A percentile compares a stretch with the other conserved stretches of the same genome.
phyloP scores from a whole-genome alignment of 1,284 basidiomycete species.

The Volvariella surrecta region DNA sequence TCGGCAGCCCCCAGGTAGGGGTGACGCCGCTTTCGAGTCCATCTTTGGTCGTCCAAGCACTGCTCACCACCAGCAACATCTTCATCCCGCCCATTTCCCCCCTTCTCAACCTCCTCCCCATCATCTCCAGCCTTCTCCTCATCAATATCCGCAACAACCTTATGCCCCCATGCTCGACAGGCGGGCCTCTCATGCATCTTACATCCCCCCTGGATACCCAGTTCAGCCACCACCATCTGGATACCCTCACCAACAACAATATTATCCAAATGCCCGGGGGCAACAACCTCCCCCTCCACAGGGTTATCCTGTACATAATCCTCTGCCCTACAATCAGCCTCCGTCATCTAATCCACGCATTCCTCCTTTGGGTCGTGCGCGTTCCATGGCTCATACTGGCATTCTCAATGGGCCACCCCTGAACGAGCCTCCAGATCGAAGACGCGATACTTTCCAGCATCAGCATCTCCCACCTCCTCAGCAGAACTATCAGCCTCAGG shows the following conservation, averaged over 20 bases:
- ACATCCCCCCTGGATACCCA: neutral
- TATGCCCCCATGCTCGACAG: conserved; percentile 6
- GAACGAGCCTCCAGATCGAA: conserved; percentile 47
- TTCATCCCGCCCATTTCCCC: conserved; percentile 16
- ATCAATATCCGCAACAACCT: conserved; percentile 18
- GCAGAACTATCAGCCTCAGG: conserved; percentile 72
- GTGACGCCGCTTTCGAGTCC: conserved; percentile 69
- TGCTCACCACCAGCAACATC: conserved; percentile 39
- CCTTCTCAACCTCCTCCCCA: conserved; percentile 18
- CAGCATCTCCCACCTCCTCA: conserved; percentile 56
- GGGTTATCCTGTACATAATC: conserved; percentile 21
- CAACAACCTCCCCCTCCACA: conserved; percentile 8
- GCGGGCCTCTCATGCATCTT: neutral
- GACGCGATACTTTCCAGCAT: conserved; percentile 35
- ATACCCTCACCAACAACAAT: conserved; percentile 8
- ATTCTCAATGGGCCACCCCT: conserved; percentile 39
- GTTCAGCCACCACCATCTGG: neutral
- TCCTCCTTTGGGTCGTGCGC: conserved; percentile 29
- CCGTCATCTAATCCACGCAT: conserved; percentile 31
- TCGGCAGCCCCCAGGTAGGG: conserved; percentile 62
- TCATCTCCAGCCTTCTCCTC: conserved; percentile 15
- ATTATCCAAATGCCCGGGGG: neutral
- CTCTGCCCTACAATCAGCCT: conserved; percentile 20
- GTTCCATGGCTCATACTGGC: conserved; percentile 38
- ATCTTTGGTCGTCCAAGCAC: conserved; percentile 72